Percentiles rank a stretch among this genome's conserved stretches.
Conservation (phyloP, 441 rosid genomes). For the Bruguiera hainesii region DNA sequence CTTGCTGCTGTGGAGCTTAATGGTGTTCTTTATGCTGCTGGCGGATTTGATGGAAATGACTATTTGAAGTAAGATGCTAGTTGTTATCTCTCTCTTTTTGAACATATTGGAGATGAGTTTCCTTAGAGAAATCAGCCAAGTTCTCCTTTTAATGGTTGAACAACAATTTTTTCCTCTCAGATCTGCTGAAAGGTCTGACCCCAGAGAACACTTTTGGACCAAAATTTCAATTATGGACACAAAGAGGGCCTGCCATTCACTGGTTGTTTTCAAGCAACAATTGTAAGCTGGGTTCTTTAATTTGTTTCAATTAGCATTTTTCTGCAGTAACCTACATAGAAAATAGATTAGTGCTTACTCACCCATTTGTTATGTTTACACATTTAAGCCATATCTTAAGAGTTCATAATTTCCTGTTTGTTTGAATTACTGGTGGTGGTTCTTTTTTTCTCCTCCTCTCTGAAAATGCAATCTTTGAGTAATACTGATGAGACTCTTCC, state of each 20-base stretch:
- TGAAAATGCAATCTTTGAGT: background rate
- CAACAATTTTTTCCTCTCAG: conserved; percentile 33
- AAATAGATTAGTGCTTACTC: conserved; percentile 1
- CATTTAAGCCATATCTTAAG: background rate
- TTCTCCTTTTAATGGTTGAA: conserved; percentile 15
- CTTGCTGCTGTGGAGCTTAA: conserved; percentile 77
- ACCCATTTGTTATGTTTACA: background rate
- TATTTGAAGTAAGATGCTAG: conserved; percentile 59
- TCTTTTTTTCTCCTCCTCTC: too few relatives aligned
- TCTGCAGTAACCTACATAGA: background rate
- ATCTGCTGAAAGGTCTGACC: conserved; percentile 91
- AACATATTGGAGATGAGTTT: conserved; percentile 1
- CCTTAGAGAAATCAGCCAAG: background rate
- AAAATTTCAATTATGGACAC: conserved; percentile 61
- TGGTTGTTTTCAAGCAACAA: conserved; percentile 75
- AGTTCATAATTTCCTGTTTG: background rate
- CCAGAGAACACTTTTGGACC: conserved; percentile 87
- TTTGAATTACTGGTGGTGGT: too few relatives aligned
- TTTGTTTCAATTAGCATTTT: background rate
- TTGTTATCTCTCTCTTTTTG: conserved; percentile 12
- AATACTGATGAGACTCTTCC: background rate
- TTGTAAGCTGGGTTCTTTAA: conserved; percentile 45
- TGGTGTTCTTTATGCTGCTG: conserved; percentile 73
- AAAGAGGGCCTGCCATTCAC: conserved; percentile 77
- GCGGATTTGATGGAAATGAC: conserved; percentile 66